A percentile compares a stretch with the other conserved stretches of the same genome.
Conservation (phyloP, 495 filamentous ascomycete genomes). For the Neurospora tetraspora region DNA sequence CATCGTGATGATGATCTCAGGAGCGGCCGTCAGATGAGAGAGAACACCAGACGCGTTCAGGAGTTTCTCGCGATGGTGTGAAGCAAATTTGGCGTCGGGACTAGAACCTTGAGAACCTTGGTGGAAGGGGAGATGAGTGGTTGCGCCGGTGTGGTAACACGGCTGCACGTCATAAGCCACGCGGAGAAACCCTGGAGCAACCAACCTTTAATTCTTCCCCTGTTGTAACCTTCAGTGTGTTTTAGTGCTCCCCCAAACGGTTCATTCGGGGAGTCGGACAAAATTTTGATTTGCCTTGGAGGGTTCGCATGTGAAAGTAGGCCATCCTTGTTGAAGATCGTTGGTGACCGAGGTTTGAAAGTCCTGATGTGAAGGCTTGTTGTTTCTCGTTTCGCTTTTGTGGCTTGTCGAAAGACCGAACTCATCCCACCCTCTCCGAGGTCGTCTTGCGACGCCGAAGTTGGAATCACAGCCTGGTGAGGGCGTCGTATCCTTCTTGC, state of each 20-base stretch:
- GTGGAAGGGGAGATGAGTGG: neutral
- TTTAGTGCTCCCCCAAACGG: neutral
- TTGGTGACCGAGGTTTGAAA: neutral
- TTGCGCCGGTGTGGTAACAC: neutral
- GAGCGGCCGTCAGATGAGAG: neutral
- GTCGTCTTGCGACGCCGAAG: neutral
- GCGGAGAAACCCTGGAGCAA: conserved; percentile 12
- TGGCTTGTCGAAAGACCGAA: neutral
- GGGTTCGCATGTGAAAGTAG: neutral
- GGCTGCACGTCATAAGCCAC: conserved; percentile 19
- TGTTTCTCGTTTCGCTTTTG: neutral
- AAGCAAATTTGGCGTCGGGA: neutral
- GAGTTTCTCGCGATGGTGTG: neutral
- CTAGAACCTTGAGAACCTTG: neutral
- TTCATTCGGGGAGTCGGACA: neutral
- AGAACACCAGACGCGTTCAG: neutral
- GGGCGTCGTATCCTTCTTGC: neutral
- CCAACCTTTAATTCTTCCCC: neutral
- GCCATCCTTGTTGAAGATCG: neutral
- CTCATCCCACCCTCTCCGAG: neutral
- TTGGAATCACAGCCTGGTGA: neutral
- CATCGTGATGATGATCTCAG: neutral
- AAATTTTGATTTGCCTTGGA: neutral
- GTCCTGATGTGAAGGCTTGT: neutral
- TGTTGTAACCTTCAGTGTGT: neutral